Conservation (phyloP, 176 grass and related monocot species). For the Hordeum vulgare region DNA sequence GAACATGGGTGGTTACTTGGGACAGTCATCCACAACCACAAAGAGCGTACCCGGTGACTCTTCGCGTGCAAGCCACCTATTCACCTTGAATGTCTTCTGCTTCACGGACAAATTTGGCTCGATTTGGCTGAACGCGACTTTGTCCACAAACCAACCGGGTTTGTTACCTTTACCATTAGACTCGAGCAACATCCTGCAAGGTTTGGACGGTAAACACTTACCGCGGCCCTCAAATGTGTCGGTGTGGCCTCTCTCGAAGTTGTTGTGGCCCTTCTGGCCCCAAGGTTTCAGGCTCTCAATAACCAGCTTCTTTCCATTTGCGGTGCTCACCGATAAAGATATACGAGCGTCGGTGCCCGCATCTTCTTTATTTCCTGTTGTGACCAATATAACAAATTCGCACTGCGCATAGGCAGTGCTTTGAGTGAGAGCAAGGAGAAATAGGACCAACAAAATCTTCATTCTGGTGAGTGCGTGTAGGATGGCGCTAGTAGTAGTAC, state of each 20-base stretch:
- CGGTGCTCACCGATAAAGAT: background rate
- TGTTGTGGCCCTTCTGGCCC: background rate
- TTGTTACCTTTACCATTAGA: background rate
- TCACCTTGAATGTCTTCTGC: background rate
- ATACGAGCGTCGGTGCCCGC: background rate
- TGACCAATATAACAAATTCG: background rate
- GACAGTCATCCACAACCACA: background rate
- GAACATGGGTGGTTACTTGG: background rate
- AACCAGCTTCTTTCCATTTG: background rate
- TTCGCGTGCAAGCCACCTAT: background rate
- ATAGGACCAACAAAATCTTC: background rate
- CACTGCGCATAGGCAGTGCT: background rate
- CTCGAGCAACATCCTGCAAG: background rate
- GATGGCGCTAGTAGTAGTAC: background rate
- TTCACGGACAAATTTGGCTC: background rate
- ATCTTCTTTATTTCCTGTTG: background rate
- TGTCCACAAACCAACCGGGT: background rate
- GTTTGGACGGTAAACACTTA: background rate
- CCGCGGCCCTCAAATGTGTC: background rate
- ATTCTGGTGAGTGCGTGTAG: background rate
- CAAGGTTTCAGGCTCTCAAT: background rate
- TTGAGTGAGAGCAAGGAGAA: background rate
- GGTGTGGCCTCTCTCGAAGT: background rate
- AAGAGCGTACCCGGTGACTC: background rate
- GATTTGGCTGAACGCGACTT: background rate